Percentiles rank a stretch among this genome's conserved stretches.
Conservation (phyloP, 441 rosid genomes). For the Arabidopsis hybrid region DNA sequence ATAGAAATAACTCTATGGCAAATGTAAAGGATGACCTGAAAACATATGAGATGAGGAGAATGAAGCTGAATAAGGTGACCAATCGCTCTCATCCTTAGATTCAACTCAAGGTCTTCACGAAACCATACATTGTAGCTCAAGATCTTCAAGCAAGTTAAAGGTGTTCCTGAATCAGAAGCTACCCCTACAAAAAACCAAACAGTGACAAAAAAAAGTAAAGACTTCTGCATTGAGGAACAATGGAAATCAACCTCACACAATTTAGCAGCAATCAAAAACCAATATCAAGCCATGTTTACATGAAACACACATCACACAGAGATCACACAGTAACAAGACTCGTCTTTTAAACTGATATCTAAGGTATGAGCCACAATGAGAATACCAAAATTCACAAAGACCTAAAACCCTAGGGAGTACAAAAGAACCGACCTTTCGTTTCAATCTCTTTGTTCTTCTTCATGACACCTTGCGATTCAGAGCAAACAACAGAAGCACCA, state of each 20-base stretch:
- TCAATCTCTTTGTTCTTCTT: slow-evolving; percentile 48
- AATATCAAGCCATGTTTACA: not conserved
- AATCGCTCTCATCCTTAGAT: slow-evolving; percentile 77
- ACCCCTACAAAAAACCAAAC: slow-evolving; percentile 41
- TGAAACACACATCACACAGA: slow-evolving; percentile 16
- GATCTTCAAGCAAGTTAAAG: slow-evolving; percentile 58
- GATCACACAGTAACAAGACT: not conserved
- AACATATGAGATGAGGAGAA: slow-evolving; percentile 85
- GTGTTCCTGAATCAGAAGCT: slow-evolving; percentile 47
- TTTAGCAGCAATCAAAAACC: not conserved
- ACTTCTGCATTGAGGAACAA: not conserved
- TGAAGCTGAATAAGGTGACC: slow-evolving; percentile 78
- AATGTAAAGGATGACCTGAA: slow-evolving; percentile 64
- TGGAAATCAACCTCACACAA: slow-evolving; percentile 18
- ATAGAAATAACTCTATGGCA: not conserved
- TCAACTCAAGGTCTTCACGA: slow-evolving; percentile 86
- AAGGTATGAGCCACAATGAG: not conserved
- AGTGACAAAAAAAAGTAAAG: slow-evolving; percentile 16
- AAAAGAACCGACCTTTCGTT: slow-evolving; percentile 49
- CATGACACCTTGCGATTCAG: slow-evolving; percentile 46
- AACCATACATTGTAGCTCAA: slow-evolving; percentile 98
- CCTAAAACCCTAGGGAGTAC: slow-evolving; percentile 7
- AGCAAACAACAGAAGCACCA: slow-evolving; percentile 29
- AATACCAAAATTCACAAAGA: not conserved
- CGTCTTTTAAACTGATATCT: not conserved